Evolutionary conservation across 2,329 filamentous ascomycete species (phyloP).

Genomic region (Byssoonygena ceratinophila): DNA sequence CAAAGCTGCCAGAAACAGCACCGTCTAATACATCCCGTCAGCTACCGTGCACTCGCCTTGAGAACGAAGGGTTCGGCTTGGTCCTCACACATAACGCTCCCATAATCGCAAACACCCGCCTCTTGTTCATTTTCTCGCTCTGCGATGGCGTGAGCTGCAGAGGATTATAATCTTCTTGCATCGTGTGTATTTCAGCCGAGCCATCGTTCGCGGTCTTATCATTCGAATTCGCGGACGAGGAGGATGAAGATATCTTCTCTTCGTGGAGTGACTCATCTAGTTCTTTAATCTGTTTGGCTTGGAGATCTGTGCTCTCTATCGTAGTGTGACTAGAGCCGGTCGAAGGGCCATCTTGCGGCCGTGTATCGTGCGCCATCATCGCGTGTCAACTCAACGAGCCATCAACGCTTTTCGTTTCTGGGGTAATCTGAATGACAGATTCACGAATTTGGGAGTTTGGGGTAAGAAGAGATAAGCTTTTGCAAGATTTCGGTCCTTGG

Average conservation of each 20-base stretch:
- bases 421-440: neutral
- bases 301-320: neutral
- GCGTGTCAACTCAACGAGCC: neutral
- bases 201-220: neutral
- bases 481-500: neutral
- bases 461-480: neutral
- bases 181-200: neutral
- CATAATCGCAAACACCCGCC: constrained; percentile 15
- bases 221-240: constrained; percentile 4
- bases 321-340: neutral
- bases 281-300: neutral
- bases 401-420: neutral
- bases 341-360: neutral
- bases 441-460: neutral
- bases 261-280: neutral
- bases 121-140: constrained; percentile 14
- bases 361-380: neutral
- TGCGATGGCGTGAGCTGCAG: constrained; percentile 7
- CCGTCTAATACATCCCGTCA: constrained; percentile 33
- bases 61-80: neutral
- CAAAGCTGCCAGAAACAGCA: constrained; percentile 51
- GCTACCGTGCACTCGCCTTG: neutral
- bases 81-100: constrained; percentile 17
- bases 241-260: neutral
- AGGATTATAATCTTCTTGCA: neutral